Evolutionary conservation across 257 asterid genomes (phyloP).

Genomic region (Scutellaria barbata): DNA sequence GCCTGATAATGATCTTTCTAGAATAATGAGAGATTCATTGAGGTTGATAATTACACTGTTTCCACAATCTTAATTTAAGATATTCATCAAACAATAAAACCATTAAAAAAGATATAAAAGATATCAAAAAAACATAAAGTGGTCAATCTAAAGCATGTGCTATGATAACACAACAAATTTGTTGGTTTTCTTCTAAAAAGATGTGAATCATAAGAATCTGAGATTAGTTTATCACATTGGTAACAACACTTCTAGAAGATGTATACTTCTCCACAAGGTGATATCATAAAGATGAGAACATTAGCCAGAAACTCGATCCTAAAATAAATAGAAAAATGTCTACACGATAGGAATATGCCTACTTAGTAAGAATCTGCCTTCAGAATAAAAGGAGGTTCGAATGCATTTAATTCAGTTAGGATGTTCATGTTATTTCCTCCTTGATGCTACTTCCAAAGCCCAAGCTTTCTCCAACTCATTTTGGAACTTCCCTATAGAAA

Average conservation of each 20-base stretch:
- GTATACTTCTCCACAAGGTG: not conserved
- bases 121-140: too few species aligned
- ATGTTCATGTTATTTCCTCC: conserved; percentile 55
- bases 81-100: too few species aligned
- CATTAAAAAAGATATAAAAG: too few species aligned
- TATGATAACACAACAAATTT: not conserved
- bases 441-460: conserved; percentile 88
- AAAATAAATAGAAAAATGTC: conserved; percentile 2
- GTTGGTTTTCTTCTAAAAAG: not conserved
- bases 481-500: conserved; percentile 82
- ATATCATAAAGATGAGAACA: not conserved
- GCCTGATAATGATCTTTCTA: too few species aligned
- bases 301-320: conserved; percentile 15
- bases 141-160: too few species aligned
- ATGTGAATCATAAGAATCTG: too few species aligned
- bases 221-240: not conserved
- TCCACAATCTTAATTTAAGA: too few species aligned
- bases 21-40: too few species aligned
- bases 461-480: conserved; percentile 90
- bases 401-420: not conserved
- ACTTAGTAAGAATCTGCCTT: not conserved
- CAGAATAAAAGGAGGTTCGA: conserved; percentile 6
- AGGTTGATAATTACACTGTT: too few species aligned
- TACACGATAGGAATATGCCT: too few species aligned
- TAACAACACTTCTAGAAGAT: not conserved